Base-by-base conservation (phyloP, 1,284 basidiomycete genomes). In the Ceratobasidium sp. region DNA sequence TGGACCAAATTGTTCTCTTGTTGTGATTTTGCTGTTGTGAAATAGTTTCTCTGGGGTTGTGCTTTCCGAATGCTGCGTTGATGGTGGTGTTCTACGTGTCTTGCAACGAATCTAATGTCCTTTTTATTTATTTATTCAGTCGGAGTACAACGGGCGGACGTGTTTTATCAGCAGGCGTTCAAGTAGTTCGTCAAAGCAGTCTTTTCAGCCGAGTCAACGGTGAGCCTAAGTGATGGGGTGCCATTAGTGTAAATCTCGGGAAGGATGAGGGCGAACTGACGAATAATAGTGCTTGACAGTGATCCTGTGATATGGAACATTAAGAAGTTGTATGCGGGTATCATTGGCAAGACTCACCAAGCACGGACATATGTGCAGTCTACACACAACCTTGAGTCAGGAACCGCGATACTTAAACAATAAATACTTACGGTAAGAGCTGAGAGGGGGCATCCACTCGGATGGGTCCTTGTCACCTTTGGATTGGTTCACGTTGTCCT, bases 251-350 rank as follows among this genome's bases (percentile, higher is more conserved):
- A 24, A 41, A 11, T 6, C 31, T 63, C 6, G 19, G 19, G 0
- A 16, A 48, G 24, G 4, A 11, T 22, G 14, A 14, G 24, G 5
- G 27, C 11, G 13, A 16, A 39, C 24, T 63, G 29, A 65, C 63
- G 24, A 27, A 77, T 87, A 88, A 76, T 81, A 84, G 76, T 86
- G 80, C 80, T 88, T 88, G 74, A 88, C 86, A 19, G 53, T 48
- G 24, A 76, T 74, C 41, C 61, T 54, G 19, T 31, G 16, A 2
- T 19, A 56, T 16, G 29, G 8, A 3, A 24, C 13, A 43, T 63
- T 27, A 46, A 8, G 9, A 63, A n/a, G 5, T 31, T 29, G 27
- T 39, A 61, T 39, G 61, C 43, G 13, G 5, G 11, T 27, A 63
- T 46, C 11, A 24, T 29, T 27, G 13, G 11, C 11, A 43, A 27